These are phyloP conservation scores for Nemophila menziesii DNA, from an alignment of 257 asterid species.

Conservation along the genomic window DNA sequence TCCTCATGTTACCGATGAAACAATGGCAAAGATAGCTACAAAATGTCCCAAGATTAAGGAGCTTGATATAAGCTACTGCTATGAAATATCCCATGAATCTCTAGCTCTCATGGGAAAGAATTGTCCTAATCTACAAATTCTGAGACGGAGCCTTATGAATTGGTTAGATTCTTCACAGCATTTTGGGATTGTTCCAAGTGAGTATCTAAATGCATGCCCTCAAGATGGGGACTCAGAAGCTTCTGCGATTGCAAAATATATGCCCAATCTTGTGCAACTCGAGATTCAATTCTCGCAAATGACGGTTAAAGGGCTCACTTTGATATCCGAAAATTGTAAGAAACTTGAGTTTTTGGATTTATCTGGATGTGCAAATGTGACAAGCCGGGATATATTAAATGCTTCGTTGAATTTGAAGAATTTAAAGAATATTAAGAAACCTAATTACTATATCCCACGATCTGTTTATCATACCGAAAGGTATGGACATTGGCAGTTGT, in stretches of 20 bases:
- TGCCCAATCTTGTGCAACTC: constrained; percentile 57
- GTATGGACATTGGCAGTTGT: constrained; percentile 75
- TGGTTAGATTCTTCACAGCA: constrained; percentile 70
- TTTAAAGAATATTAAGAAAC: constrained; percentile 46
- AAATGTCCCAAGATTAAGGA: constrained; percentile 59
- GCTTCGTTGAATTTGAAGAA: constrained; percentile 44
- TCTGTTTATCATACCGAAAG: constrained; percentile 46
- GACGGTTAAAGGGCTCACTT: constrained; percentile 54
- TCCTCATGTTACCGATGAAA: constrained; percentile 49
- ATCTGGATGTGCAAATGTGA: constrained; percentile 59
- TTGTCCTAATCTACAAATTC: constrained; percentile 35
- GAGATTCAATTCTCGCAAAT: constrained; percentile 57
- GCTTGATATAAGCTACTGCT: constrained; percentile 75
- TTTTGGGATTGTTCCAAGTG: constrained; percentile 36
- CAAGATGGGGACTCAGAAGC: constrained; percentile 83
- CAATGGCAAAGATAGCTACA: constrained; percentile 40
- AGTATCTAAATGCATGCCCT: constrained; percentile 61
- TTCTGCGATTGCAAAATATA: constrained; percentile 57
- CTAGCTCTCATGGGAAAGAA: constrained; percentile 38
- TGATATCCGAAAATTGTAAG: constrained; percentile 51
- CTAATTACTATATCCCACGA: constrained; percentile 61
- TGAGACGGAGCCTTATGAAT: constrained; percentile 59
- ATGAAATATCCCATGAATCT: constrained; percentile 62
- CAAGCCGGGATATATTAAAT: constrained; percentile 46
- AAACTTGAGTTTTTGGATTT: constrained; percentile 56